Evolutionary conservation across 768 basidiomycete genomes (phyloP).

Genomic region (Termitomyces heimii): DNA sequence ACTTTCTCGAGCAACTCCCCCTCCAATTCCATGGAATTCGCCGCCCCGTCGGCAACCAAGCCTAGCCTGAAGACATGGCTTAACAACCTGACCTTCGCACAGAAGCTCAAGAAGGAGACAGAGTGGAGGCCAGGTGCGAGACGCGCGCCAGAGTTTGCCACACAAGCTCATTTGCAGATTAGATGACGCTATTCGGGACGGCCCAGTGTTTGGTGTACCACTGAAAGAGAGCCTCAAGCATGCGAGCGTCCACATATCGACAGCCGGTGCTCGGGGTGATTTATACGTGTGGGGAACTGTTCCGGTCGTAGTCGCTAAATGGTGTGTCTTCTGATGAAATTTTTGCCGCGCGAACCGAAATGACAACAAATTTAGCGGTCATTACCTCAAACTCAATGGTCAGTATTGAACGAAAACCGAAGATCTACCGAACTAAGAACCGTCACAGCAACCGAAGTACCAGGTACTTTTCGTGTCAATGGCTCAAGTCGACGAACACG

Average conservation of each 20-base stretch:
- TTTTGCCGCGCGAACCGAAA: constrained; percentile 2
- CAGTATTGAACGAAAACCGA: constrained; percentile 10
- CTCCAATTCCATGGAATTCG: constrained; percentile 8
- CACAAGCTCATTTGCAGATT: not conserved
- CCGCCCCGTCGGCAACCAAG: constrained; percentile 33
- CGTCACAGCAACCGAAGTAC: constrained; percentile 73
- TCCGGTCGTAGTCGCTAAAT: constrained; percentile 96
- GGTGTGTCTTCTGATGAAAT: constrained; percentile 45
- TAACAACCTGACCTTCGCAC: constrained; percentile 65
- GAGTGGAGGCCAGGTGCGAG: constrained; percentile 36
- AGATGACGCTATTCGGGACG: constrained; percentile 1
- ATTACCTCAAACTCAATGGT: constrained; percentile 95
- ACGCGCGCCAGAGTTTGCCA: not conserved
- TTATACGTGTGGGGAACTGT: constrained; percentile 92
- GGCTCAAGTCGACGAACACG: constrained; percentile 96
- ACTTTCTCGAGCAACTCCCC: constrained; percentile 3
- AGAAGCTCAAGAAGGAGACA: constrained; percentile 53
- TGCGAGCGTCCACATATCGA: constrained; percentile 92
- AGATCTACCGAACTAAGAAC: constrained; percentile 1
- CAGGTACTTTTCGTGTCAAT: constrained; percentile 92
- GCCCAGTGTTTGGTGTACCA: constrained; percentile 75
- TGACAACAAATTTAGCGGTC: constrained; percentile 51
- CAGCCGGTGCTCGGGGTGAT: constrained; percentile 75
- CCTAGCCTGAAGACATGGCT: constrained; percentile 78
- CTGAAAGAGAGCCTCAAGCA: constrained; percentile 79